Evolutionary conservation across 805 yeast genomes (phyloP).

Genomic region (Saturnispora diversa): DNA sequence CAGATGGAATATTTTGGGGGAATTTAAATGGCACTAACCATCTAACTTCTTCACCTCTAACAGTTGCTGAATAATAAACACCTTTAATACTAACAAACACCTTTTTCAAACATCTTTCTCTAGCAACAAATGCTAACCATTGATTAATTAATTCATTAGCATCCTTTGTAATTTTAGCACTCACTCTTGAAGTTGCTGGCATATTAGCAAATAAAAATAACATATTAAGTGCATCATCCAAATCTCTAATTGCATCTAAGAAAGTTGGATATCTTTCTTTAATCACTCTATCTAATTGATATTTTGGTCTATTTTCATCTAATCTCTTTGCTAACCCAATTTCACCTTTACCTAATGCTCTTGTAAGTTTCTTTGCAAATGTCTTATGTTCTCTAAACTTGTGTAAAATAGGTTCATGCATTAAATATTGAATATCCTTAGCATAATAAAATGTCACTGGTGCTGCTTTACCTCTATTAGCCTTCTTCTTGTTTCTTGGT

Average conservation of each 20-base stretch:
- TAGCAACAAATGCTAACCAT: constrained; percentile 91
- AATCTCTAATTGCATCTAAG: constrained; percentile 81
- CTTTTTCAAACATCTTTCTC: constrained; percentile 71
- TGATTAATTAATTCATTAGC: constrained; percentile 84
- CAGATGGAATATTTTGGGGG: constrained; percentile 90
- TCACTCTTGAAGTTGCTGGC: constrained; percentile 85
- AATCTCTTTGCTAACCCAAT: constrained; percentile 78
- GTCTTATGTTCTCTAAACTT: constrained; percentile 95
- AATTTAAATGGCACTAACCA: constrained; percentile 98
- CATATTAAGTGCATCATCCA: constrained; percentile 95
- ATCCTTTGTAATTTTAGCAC: constrained; percentile 74
- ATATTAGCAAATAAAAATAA: constrained; percentile 84
- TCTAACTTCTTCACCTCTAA: constrained; percentile 85
- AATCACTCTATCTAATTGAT: constrained; percentile 81
- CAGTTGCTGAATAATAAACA: constrained; percentile 85
- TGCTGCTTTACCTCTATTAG: constrained; percentile 95
- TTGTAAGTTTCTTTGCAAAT: constrained; percentile 82
- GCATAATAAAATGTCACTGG: constrained; percentile 90
- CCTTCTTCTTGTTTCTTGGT: constrained; percentile 91
- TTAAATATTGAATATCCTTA: constrained; percentile 88
- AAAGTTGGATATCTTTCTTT: constrained; percentile 95
- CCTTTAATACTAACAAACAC: constrained; percentile 96
- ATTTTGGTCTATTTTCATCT: constrained; percentile 73
- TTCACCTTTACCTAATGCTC: constrained; percentile 88
- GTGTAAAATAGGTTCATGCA: constrained; percentile 88